Base-by-base conservation (phyloP, 805 yeast genomes). In the Zygotorulaspora danielsina region DNA sequence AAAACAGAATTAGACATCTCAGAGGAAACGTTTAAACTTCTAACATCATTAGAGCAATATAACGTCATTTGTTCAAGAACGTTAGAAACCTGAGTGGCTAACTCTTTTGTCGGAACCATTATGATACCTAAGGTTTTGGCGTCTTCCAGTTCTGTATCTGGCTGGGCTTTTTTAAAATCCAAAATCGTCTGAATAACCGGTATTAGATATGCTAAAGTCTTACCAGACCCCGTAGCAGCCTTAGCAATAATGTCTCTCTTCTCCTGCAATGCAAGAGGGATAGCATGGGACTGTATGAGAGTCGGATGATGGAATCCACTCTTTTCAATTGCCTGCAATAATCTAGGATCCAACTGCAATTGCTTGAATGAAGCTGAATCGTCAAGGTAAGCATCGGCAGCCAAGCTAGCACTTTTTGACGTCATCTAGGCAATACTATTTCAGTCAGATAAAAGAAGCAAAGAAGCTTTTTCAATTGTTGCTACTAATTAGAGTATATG, bases 191-290 rank as follows among this genome's bases (percentile, higher is more conserved):
- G 95, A 28, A 93, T 62, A 12, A 93, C 81, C 5, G 98, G 98
- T 34, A 90, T 74, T 47, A 82, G 65, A 59, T 90, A 90, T 1
- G 97, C 95, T 8, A 86, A 84, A 0, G 97, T 90, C 63, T 90
- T 90, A 49, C 97, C 97, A 6, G 96, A 84, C 3, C 98, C 98
- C 0, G 98, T 90, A 18, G 86, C 79, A 5, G 97, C 96, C 58
- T 84, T 81, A 26, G 97, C 97, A 33, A 90, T 82, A 48, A 90
- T 83, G 60, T 90, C 97, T 66, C 88, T 81, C 57, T 82, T 84
- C 50, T 90, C 93, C 48, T 86, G 84, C 38, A 93, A 65, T 1
- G 98, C 96, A 35, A 93, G 67, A 30, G 95, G 96, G 44, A 93
- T 86, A n/a, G 96, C 84, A 57, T 80, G 81, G 6, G 94, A 75